These are phyloP conservation scores for Magnaporthales sp. DNA, from an alignment of 2,329 filamentous ascomycete genomes.

Conservation along the genomic window DNA sequence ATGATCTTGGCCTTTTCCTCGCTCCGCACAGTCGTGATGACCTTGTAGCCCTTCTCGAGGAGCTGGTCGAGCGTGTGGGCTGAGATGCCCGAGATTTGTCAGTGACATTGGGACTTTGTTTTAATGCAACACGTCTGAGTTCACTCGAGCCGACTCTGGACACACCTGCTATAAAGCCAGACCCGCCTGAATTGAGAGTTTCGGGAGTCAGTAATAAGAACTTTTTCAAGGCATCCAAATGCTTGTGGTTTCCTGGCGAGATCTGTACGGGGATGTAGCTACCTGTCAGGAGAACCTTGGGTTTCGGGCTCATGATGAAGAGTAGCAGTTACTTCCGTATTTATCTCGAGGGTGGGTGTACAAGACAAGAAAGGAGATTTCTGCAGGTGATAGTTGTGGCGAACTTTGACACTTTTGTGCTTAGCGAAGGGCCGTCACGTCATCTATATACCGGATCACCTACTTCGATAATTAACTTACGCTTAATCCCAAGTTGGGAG, in stretches of 20 bases:
- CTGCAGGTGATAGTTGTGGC: too few species aligned
- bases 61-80: conserved; percentile 48
- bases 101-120: conserved; percentile 4
- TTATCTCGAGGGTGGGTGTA: neutral
- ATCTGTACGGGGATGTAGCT: neutral
- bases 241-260: neutral
- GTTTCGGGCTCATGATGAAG: conserved; percentile 24
- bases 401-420: too few species aligned
- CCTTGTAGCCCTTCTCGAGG: conserved; percentile 37
- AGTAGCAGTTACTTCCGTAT: neutral
- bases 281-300: conserved; percentile 39
- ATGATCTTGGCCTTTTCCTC: conserved; percentile 45
- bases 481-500: too few species aligned
- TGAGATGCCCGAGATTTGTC: conserved; percentile 13
- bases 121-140: neutral
- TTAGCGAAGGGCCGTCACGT: neutral
- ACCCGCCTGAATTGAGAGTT: conserved; percentile 29
- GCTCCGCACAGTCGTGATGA: conserved; percentile 47
- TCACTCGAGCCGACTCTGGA: neutral
- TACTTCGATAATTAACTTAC: too few species aligned
- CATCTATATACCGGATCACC: neutral
- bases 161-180: conserved; percentile 42
- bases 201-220: conserved; percentile 3
- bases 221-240: neutral
- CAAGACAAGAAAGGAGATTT: too few species aligned